These are phyloP conservation scores for Heliamphora exappendiculata DNA, from an alignment of 148 eudicot genomes.

Conservation along the genomic window DNA sequence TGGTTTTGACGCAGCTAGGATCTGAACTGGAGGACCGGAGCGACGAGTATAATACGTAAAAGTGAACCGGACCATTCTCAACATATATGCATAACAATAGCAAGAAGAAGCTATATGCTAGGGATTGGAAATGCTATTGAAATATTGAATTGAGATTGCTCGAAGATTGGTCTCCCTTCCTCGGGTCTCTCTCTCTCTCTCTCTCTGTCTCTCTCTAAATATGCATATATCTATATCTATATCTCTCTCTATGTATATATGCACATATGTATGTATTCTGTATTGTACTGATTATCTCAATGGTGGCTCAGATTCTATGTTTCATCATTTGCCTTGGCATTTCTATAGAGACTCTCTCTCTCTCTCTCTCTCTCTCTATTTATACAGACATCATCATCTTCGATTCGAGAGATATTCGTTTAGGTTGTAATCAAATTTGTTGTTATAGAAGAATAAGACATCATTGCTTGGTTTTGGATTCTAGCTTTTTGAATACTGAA, in stretches of 20 bases:
- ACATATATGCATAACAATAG: no score
- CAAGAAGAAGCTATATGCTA: no score
- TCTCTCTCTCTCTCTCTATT: no score
- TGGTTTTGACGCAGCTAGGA: no score
- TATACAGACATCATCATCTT: neutral
- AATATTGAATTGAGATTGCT: no score
- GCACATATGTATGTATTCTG: neutral
- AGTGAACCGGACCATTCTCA: no score
- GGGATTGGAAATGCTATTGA: no score
- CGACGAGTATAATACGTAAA: no score
- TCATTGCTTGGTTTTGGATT: neutral
- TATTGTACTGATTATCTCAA: neutral
- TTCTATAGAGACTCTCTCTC: neutral
- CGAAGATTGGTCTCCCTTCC: no score
- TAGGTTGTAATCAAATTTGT: neutral
- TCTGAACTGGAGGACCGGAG: no score
- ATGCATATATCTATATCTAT: no score
- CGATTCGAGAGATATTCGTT: neutral
- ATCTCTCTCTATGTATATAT: no score
- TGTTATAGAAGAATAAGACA: neutral
- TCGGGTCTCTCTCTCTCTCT: neutral
- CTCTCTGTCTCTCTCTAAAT: neutral
- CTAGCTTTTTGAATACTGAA: neutral
- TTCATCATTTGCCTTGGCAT: neutral
- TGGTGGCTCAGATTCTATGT: neutral